phyloP scores from a whole-genome alignment of 2,329 filamentous ascomycete genomes.

The Lizonia empirigonia region DNA sequence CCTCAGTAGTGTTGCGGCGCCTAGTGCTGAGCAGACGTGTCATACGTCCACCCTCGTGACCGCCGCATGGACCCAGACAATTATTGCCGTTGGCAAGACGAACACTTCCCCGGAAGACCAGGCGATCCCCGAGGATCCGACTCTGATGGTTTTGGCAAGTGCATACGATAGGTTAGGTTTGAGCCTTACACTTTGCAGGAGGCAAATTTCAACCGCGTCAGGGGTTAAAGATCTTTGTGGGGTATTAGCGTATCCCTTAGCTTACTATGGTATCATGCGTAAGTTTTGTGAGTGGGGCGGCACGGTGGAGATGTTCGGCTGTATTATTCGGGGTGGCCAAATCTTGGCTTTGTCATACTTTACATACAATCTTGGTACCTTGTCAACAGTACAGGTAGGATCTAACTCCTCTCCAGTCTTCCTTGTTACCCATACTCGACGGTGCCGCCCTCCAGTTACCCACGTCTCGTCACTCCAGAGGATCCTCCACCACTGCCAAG shows the following conservation, averaged over 20 bases:
- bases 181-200: constrained; percentile 20
- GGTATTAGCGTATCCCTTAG: constrained; percentile 43
- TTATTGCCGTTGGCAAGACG: constrained; percentile 20
- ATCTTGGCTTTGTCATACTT: too few species aligned
- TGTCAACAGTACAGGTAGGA: too few species aligned
- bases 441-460: too few species aligned
- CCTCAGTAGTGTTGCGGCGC: constrained; percentile 36
- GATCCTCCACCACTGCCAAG: too few species aligned
- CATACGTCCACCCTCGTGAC: constrained; percentile 36
- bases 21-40: constrained; percentile 31
- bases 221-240: constrained; percentile 40
- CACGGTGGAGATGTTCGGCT: too few species aligned
- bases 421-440: too few species aligned
- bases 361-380: too few species aligned
- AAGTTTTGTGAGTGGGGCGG: too few species aligned
- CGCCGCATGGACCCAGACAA: constrained; percentile 15
- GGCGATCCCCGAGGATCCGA: constrained; percentile 20
- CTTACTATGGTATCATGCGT: too few species aligned
- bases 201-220: constrained; percentile 12
- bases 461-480: too few species aligned
- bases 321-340: too few species aligned
- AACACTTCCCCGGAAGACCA: constrained; percentile 24
- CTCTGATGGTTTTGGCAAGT: constrained; percentile 23
- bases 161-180: constrained; percentile 16
- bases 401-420: too few species aligned